These are phyloP conservation scores for Trichoderma asperelloides DNA, from an alignment of 495 filamentous ascomycete genomes.

Conservation along the genomic window DNA sequence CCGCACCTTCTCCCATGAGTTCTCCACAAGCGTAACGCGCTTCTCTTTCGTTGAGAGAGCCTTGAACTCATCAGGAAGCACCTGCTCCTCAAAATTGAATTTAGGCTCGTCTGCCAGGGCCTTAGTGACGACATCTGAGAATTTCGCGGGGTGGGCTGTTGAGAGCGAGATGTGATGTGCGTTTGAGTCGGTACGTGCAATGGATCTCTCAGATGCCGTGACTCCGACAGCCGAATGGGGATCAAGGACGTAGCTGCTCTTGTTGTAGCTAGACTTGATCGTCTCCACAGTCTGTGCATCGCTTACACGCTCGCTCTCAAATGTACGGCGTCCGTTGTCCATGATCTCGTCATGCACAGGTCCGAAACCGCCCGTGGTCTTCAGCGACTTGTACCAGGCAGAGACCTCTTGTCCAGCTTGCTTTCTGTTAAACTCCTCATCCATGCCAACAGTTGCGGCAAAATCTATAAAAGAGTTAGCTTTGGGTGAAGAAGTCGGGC, in stretches of 20 bases:
- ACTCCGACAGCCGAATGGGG: conserved; percentile 88
- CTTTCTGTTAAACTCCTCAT: conserved; percentile 48
- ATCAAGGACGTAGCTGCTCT: conserved; percentile 71
- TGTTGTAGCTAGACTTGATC: conserved; percentile 57
- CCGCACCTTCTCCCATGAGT: conserved; percentile 40
- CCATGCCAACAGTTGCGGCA: conserved; percentile 40
- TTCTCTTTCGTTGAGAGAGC: conserved; percentile 59
- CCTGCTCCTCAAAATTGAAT: conserved; percentile 60
- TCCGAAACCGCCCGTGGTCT: conserved; percentile 69
- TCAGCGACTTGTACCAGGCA: conserved; percentile 66
- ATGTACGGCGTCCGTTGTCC: conserved; percentile 51
- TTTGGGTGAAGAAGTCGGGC: neutral
- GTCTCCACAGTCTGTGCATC: conserved; percentile 67
- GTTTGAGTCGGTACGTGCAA: conserved; percentile 33
- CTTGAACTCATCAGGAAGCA: conserved; percentile 70
- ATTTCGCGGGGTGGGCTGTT: conserved; percentile 93
- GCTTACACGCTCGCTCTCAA: conserved; percentile 75
- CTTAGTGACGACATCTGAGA: conserved; percentile 60
- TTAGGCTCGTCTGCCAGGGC: conserved; percentile 57
- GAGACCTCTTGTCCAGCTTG: conserved; percentile 58
- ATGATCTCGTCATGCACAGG: conserved; percentile 60
- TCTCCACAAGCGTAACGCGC: conserved; percentile 47
- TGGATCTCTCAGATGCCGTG: conserved; percentile 56
- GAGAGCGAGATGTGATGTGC: conserved; percentile 68
- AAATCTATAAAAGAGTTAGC: conserved; percentile 38